A percentile compares a stretch with the other conserved stretches of the same genome.
These are phyloP conservation scores for Phellopilus nigrolimitatus DNA, from an alignment of 1,284 basidiomycete species.

Conservation along the genomic window DNA sequence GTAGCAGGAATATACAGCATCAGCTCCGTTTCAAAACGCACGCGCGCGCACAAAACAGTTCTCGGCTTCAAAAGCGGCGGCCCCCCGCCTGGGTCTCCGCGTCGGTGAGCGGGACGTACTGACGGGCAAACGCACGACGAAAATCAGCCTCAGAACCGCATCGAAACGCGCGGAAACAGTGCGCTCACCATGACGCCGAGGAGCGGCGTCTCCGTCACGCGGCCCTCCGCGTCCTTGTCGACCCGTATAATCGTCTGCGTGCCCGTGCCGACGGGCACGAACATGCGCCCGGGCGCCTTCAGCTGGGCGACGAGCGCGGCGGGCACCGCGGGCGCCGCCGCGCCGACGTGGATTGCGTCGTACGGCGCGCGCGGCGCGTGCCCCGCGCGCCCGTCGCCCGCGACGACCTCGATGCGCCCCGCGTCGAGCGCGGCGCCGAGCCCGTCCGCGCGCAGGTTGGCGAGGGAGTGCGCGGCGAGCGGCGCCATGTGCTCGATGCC, in stretches of 20 bases:
- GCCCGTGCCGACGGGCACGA: constrained; percentile 81
- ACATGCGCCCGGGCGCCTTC: constrained; percentile 83
- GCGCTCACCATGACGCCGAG: constrained; percentile 77
- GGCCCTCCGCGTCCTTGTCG: constrained; percentile 76
- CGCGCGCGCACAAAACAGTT: neutral
- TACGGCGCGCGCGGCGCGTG: constrained; percentile 54
- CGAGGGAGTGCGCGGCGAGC: constrained; percentile 65
- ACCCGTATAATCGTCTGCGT: constrained; percentile 67
- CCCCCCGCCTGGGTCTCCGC: constrained; percentile 17
- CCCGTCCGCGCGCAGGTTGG: constrained; percentile 71
- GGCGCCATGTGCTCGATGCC: constrained; percentile 91
- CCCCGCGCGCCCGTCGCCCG: constrained; percentile 82
- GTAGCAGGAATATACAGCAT: too few relatives aligned
- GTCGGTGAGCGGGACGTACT: constrained; percentile 42
- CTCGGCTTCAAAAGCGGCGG: too few relatives aligned
- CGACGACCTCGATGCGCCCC: constrained; percentile 57
- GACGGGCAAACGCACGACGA: too few relatives aligned
- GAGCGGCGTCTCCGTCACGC: constrained; percentile 60
- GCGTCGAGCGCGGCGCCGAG: constrained; percentile 47
- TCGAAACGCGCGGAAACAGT: neutral
- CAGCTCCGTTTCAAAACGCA: neutral
- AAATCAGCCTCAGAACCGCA: neutral
- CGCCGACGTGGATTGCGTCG: constrained; percentile 92
- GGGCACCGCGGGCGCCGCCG: constrained; percentile 80
- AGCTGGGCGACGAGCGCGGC: constrained; percentile 75